Percentiles rank a stretch among this genome's conserved stretches.
Conservation (phyloP, 345 rosid species). For the Turritis glabra region DNA sequence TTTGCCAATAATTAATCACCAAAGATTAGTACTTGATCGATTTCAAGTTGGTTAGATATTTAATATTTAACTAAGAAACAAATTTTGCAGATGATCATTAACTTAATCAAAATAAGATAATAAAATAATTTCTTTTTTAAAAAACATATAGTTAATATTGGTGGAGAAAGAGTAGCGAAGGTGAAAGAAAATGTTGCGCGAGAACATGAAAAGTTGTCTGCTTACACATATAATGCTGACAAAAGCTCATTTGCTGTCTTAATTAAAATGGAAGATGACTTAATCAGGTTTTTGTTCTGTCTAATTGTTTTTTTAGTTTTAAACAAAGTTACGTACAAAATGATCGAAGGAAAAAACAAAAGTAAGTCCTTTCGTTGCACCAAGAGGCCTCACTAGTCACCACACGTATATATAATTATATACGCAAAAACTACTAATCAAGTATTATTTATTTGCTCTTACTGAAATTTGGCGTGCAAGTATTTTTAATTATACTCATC, state of each 20-base stretch:
- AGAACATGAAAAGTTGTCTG: slow-evolving; percentile 43
- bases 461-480: not conserved
- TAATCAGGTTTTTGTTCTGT: slow-evolving; percentile 37
- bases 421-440: not conserved
- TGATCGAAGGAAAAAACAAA: slow-evolving; percentile 8
- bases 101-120: not conserved
- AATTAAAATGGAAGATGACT: slow-evolving; percentile 36
- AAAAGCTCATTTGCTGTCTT: slow-evolving; percentile 16
- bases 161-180: slow-evolving; percentile 17
- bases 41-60: not conserved
- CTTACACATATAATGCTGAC: slow-evolving; percentile 39
- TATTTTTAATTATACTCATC: not conserved
- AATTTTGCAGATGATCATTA: slow-evolving; percentile 10
- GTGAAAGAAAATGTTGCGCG: slow-evolving; percentile 35
- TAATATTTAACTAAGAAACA: slow-evolving; percentile 2
- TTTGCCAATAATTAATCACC: not conserved
- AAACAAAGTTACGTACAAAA: slow-evolving; percentile 26
- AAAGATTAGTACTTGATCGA: not conserved
- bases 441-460: not conserved
- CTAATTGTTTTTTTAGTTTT: slow-evolving; percentile 33
- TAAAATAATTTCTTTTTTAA: not conserved
- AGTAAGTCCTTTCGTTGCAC: slow-evolving; percentile 36
- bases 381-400: slow-evolving; percentile 34
- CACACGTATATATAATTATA: not conserved
- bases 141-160: not conserved